Evolutionary conservation across 2,329 filamentous ascomycete genomes (phyloP), one percentile per base, ranked within the genome.

Genomic region (Pyricularia grisea): DNA sequence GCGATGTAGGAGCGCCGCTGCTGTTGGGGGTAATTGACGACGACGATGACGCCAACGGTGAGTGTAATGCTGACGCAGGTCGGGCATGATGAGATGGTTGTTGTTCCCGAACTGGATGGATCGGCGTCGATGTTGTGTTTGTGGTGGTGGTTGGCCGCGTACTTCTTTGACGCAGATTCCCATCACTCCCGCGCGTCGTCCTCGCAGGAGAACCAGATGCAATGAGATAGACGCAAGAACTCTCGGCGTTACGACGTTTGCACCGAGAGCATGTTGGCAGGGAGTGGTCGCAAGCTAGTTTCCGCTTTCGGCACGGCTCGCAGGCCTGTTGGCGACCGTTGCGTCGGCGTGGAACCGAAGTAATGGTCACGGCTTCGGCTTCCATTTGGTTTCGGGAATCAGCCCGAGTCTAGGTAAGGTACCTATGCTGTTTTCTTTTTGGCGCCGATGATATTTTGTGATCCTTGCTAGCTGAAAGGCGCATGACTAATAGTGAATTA

Each of bases 321-420:
- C 68, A 69, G 25, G 68, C 68, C 63, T 69, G 68, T 25, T 66
- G 68, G 28, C 68, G 68, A 25, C 67, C 60, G 31, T 68, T 68
- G 33, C 67, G 67, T 6, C 67, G 67, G 25, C 67, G 67, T n/a
- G 67, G 67, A n/a, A 65, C 67, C 25, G 60, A 67, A 12, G 25
- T 58, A 4, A 30, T 42, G 30, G 17, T 17, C 17, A 31, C 64
- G 25, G 66, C 42, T 28, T 67, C 36, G 50, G 66, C 36, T 31
- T 63, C 60, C 60, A 63, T 63, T 30, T 28, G 4, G 11, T 63
- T 28, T 27, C 25, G 23, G n/a, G 25, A 12, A 27, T 63, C 27
- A 61, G n/a, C 42, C 42, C 42, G 2, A 7, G 20, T 5, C 36
- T 42, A 17, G 4, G 36, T 42, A n/a, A n/a, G n/a, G n/a, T n/a